Conservation (phyloP, 441 rosid genomes). For the Pelargonium myrrhifolium region DNA sequence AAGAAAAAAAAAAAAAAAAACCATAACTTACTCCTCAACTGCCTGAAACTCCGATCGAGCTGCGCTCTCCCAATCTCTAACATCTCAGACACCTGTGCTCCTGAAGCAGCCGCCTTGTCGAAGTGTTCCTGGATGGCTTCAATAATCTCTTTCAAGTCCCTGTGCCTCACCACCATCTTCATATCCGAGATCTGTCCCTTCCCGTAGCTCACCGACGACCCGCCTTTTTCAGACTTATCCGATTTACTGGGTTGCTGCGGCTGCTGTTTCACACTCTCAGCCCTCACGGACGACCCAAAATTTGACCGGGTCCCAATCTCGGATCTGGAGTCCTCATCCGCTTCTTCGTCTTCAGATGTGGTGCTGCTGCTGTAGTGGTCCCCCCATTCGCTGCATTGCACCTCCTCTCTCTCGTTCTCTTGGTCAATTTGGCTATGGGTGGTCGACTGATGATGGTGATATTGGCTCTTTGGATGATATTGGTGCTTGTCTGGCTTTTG, state of each 20-base stretch:
- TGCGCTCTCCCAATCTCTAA: slow-evolving; percentile 76
- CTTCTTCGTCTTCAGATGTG: slow-evolving; percentile 37
- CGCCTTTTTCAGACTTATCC: slow-evolving; percentile 39
- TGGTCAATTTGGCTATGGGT: no score
- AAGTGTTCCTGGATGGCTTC: slow-evolving; percentile 74
- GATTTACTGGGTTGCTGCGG: slow-evolving; percentile 14
- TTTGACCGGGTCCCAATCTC: slow-evolving; percentile 56
- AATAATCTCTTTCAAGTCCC: slow-evolving; percentile 81
- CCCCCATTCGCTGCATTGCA: slow-evolving; percentile 92
- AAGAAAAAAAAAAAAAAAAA: background rate
- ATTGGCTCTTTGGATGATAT: slow-evolving; percentile 9
- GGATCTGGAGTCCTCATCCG: slow-evolving; percentile 48
- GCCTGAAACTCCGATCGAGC: slow-evolving; percentile 83
- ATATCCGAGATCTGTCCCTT: slow-evolving; percentile 43
- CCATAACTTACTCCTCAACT: slow-evolving; percentile 68
- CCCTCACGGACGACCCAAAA: no score
- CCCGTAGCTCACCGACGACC: slow-evolving; percentile 52
- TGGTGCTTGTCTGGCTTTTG: slow-evolving; percentile 14
- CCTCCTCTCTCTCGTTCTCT: slow-evolving; percentile 83
- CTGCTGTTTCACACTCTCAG: slow-evolving; percentile 19
- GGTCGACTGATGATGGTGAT: no score
- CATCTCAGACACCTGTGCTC: slow-evolving; percentile 73
- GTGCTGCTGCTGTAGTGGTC: slow-evolving; percentile 63
- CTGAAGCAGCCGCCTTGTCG: slow-evolving; percentile 67
- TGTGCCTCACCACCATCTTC: slow-evolving; percentile 84